Evolutionary conservation across 805 yeast species (phyloP).

Genomic region (Scheffersomyces coipomensis): DNA sequence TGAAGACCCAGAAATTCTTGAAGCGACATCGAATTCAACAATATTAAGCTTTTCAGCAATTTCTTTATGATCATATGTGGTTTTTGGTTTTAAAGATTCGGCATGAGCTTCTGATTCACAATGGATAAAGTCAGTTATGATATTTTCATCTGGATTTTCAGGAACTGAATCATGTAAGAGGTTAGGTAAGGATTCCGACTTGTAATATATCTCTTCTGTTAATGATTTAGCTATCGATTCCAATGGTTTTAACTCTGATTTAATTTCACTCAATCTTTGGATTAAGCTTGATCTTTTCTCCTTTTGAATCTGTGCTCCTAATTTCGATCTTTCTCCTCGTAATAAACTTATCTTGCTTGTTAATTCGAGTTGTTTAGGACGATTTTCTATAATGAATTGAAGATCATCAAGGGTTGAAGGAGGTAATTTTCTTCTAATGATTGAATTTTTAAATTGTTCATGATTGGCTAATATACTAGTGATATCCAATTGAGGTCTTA

Average conservation of each 20-base stretch:
- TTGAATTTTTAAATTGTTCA: constrained; percentile 22
- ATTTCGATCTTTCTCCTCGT: constrained; percentile 22
- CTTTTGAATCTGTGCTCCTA: constrained; percentile 22
- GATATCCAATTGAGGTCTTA: constrained; percentile 24
- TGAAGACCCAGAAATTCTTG: constrained; percentile 77
- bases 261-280: constrained; percentile 19
- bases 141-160: constrained; percentile 36
- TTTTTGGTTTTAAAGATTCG: constrained; percentile 3
- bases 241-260: constrained; percentile 22
- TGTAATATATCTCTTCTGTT: constrained; percentile 34
- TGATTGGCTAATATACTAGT: constrained; percentile 18
- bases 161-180: constrained; percentile 49
- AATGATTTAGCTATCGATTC: constrained; percentile 22
- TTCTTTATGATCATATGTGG: constrained; percentile 55
- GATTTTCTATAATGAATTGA: constrained; percentile 22
- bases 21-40: constrained; percentile 68
- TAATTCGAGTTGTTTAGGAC: constrained; percentile 22
- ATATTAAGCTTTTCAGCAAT: constrained; percentile 70
- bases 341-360: constrained; percentile 21
- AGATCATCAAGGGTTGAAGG: constrained; percentile 14
- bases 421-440: constrained; percentile 23
- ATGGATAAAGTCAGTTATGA: constrained; percentile 53
- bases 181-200: constrained; percentile 63
- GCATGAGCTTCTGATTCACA: constrained; percentile 32
- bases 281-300: constrained; percentile 4